A percentile compares a stretch with the other conserved stretches of the same genome.
Conservation (phyloP, 2,329 filamentous ascomycete species). For the Sclerotinia spermophila region DNA sequence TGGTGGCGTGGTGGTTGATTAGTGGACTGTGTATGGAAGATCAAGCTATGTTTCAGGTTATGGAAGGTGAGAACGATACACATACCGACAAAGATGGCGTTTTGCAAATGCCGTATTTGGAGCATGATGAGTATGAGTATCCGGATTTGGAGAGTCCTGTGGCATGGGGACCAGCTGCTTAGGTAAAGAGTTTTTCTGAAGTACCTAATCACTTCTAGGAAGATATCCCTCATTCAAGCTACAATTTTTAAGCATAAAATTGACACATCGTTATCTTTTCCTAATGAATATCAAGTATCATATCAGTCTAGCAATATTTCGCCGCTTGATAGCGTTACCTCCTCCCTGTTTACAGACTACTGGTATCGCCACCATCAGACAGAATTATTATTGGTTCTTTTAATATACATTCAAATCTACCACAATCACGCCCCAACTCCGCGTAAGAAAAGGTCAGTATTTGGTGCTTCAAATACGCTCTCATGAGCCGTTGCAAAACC, state of each 20-base stretch:
- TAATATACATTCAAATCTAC: not conserved
- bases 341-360: not conserved
- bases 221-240: not conserved
- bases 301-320: not conserved
- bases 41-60: not conserved
- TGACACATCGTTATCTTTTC: not conserved
- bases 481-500: not conserved
- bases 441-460: not conserved
- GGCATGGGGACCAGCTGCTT: not conserved
- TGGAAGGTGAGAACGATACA: not conserved
- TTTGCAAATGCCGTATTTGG: not conserved
- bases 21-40: not conserved
- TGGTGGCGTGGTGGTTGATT: not conserved
- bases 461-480: not conserved
- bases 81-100: not conserved
- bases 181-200: not conserved
- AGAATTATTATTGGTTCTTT: not conserved
- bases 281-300: not conserved
- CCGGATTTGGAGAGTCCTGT: not conserved
- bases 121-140: not conserved
- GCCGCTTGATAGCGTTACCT: not conserved
- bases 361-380: not conserved
- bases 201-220: not conserved
- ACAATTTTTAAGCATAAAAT: not conserved
- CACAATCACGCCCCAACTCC: not conserved